These are phyloP conservation scores for Ploettnerulaceae sp. DNA, from an alignment of 2,329 filamentous ascomycete species.

Conservation along the genomic window DNA sequence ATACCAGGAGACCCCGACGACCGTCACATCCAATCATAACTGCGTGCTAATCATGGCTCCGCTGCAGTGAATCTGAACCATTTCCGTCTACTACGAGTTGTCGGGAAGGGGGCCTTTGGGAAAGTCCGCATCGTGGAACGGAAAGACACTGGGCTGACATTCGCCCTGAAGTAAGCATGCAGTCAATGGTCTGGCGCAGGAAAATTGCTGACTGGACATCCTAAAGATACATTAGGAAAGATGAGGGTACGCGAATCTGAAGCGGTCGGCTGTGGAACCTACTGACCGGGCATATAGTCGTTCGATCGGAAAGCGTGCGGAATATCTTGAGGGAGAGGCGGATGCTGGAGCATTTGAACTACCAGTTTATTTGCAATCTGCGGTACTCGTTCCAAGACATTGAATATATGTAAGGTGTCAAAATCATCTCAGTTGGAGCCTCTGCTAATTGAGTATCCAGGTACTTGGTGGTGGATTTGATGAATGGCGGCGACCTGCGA, in stretches of 20 bases:
- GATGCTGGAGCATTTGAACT: constrained; percentile 97
- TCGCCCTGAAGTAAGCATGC: constrained; percentile 95
- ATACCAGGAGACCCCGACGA: background rate
- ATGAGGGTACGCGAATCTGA: constrained; percentile 12
- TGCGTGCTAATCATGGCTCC: constrained; percentile 23
- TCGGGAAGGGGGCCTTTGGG: constrained; percentile 95
- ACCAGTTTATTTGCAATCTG: constrained; percentile 96
- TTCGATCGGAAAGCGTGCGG: constrained; percentile 93
- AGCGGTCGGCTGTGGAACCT: constrained; percentile 11
- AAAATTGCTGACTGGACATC: constrained; percentile 7
- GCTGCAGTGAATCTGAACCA: constrained; percentile 87
- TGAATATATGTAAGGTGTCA: constrained; percentile 78
- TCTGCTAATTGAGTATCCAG: constrained; percentile 36
- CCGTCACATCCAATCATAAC: background rate
- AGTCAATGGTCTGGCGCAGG: constrained; percentile 43
- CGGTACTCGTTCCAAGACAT: constrained; percentile 99
- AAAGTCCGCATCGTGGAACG: constrained; percentile 98
- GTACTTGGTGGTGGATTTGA: constrained; percentile 93
- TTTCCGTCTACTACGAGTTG: constrained; percentile 89
- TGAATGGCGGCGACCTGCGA: constrained; percentile 93
- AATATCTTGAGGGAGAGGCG: constrained; percentile 96
- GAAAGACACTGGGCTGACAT: constrained; percentile 89
- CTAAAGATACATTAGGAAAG: constrained; percentile 14
- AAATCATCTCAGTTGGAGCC: background rate
- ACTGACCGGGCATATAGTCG: constrained; percentile 54